Conservation (phyloP, 1,284 basidiomycete species). For the Dichomitus squalens region DNA sequence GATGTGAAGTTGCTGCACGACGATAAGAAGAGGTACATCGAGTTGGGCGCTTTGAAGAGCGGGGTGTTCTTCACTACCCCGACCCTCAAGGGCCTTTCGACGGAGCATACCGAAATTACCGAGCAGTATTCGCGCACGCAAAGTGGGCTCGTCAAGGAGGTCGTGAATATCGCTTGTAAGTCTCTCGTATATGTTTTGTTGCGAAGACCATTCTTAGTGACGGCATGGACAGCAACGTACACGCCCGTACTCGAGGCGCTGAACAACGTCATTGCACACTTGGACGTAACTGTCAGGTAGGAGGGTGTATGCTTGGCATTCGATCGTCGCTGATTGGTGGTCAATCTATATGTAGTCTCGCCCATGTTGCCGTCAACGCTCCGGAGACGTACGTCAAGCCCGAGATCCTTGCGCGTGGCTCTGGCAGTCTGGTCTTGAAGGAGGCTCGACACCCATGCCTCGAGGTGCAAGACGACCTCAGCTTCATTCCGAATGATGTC, state of each 20-base stretch:
- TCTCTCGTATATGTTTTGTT: constrained; percentile 1
- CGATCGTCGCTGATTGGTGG: not conserved
- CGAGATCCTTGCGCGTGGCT: constrained; percentile 67
- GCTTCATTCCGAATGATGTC: constrained; percentile 95
- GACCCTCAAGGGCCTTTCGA: constrained; percentile 72
- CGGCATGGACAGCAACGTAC: constrained; percentile 70
- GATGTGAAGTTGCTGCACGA: constrained; percentile 79
- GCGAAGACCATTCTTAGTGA: not conserved
- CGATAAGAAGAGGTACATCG: constrained; percentile 73
- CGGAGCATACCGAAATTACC: constrained; percentile 73
- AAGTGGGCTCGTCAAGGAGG: constrained; percentile 86
- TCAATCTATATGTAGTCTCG: constrained; percentile 63
- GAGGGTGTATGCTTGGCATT: constrained; percentile 15
- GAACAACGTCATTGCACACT: constrained; percentile 84
- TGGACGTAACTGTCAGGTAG: constrained; percentile 91
- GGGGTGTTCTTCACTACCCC: constrained; percentile 94
- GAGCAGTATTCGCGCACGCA: constrained; percentile 79
- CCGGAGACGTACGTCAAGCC: constrained; percentile 90
- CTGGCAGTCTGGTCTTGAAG: constrained; percentile 75
- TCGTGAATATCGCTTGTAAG: constrained; percentile 90
- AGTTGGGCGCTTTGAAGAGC: constrained; percentile 85
- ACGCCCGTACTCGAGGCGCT: constrained; percentile 89
- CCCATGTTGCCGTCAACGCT: constrained; percentile 87
- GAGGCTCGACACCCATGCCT: constrained; percentile 95
- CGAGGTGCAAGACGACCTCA: constrained; percentile 94